Percentiles rank a stretch among this genome's conserved stretches.
phyloP scores from a whole-genome alignment of 2,329 filamentous ascomycete species.

The Teratosphaeria gauchensis region DNA sequence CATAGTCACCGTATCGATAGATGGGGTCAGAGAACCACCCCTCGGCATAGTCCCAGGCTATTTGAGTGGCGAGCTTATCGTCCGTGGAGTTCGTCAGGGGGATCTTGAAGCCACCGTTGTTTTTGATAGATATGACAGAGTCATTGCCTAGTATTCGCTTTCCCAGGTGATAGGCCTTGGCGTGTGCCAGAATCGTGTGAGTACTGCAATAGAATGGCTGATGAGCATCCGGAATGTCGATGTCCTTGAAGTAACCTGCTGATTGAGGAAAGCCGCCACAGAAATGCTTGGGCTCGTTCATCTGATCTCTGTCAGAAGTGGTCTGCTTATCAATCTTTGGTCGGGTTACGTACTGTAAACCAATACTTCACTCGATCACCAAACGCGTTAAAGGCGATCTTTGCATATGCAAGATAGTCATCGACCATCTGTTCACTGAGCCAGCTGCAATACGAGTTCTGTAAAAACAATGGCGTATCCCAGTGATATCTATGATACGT shows the following conservation, averaged over 20 bases:
- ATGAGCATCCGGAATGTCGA: slow-evolving; percentile 7
- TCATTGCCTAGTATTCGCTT: slow-evolving; percentile 30
- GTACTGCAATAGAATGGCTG: neutral
- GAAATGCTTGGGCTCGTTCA: slow-evolving; percentile 38
- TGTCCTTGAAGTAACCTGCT: slow-evolving; percentile 29
- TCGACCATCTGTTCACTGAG: slow-evolving; percentile 26
- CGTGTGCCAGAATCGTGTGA: slow-evolving; percentile 24
- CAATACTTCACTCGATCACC: slow-evolving; percentile 26
- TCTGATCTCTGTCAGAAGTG: slow-evolving; percentile 24
- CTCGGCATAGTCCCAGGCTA: slow-evolving; percentile 27
- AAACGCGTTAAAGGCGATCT: slow-evolving; percentile 29
- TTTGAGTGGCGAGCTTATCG: slow-evolving; percentile 22
- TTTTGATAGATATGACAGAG: slow-evolving; percentile 28
- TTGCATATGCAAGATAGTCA: slow-evolving; percentile 32
- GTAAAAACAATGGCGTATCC: slow-evolving; percentile 27
- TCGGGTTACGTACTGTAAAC: slow-evolving; percentile 17
- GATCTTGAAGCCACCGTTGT: slow-evolving; percentile 26
- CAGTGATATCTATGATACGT: slow-evolving; percentile 27
- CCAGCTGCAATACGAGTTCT: slow-evolving; percentile 32
- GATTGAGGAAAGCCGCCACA: slow-evolving; percentile 23
- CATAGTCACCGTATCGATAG: slow-evolving; percentile 38
- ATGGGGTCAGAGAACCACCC: slow-evolving; percentile 34
- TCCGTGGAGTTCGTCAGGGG: slow-evolving; percentile 25
- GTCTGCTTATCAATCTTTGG: neutral
- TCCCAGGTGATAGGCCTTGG: slow-evolving; percentile 35